Evolutionary conservation across 2,329 filamentous ascomycete species (phyloP).

Genomic region (Fragosphaeria purpurea): DNA sequence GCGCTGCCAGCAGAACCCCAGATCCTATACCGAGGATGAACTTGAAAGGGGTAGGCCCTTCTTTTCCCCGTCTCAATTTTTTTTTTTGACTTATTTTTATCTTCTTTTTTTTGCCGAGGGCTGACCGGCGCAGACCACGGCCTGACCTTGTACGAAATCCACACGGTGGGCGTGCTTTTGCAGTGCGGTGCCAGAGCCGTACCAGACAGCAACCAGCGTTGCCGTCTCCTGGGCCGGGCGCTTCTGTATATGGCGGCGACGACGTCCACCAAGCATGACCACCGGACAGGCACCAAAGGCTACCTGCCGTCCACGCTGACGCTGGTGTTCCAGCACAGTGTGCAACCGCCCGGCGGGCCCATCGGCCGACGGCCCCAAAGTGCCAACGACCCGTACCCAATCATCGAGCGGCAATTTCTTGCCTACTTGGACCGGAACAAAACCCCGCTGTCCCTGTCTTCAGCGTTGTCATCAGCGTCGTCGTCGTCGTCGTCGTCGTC

Average conservation of each 20-base stretch:
- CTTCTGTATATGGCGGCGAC: conserved; percentile 25
- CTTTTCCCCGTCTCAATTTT: not conserved
- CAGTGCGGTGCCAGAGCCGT: conserved; percentile 13
- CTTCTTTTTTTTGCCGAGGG: not conserved
- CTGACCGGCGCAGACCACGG: conserved; percentile 11
- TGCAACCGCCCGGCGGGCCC: not conserved
- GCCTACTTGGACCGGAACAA: conserved; percentile 9
- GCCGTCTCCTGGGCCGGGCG: conserved; percentile 18
- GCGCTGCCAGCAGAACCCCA: not conserved
- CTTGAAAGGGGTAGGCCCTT: conserved; percentile 3
- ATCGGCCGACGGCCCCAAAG: conserved; percentile 2
- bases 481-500: no score
- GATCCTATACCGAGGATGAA: not conserved
- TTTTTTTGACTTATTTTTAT: not conserved
- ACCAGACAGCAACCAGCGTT: not conserved
- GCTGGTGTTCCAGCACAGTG: conserved; percentile 10
- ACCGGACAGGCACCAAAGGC: conserved; percentile 3
- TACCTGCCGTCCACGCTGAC: conserved; percentile 28
- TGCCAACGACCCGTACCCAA: conserved; percentile 10
- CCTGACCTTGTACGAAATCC: conserved; percentile 21
- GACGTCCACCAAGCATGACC: conserved; percentile 2
- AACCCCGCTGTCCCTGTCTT: not conserved
- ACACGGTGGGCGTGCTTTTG: conserved; percentile 21
- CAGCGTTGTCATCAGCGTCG: no score
- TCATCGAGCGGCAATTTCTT: conserved; percentile 15